Evolutionary conservation across 192 early-diverging fungal genomes (phyloP), one percentile per base, ranked within the genome.

Genomic region (Coemansia sp.): DNA sequence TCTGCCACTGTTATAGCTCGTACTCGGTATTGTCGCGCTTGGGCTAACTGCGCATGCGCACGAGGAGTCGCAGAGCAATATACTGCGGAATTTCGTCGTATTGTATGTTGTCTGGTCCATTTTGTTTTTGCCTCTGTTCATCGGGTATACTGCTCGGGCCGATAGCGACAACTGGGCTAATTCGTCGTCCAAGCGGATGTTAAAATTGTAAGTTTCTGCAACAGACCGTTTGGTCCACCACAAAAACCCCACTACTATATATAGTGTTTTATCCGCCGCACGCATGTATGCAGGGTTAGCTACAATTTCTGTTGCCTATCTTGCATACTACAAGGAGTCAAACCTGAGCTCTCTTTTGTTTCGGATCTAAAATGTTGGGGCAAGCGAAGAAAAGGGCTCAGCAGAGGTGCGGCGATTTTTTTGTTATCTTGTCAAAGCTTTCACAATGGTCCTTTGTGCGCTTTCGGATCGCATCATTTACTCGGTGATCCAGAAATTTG

Each of bases 121-220:
- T 20, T 39, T 91, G 36, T 81, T 82, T 20, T 84, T 85, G 39
- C 92, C 92, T 33, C 84, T 94, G 18, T 86, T 85, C 30, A 62
- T 90, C 33, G 87, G 83, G 64, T 78, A 84, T 36, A 83, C 20
- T 59, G 7, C 57, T 36, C 57, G 57, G 12, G 26, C 57, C 34
- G 57, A 59, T 18, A 38, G 34, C 34, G 57, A 59, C 57, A 62
- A 45, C 60, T 45, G 60, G 39, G 34, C 24, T 5, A 18, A 62
- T 62, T 62, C 60, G 41, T 36, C 60, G 60, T 20, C 43, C 35
- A 59, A 59, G n/a, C 30, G 35, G 57, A 59, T 59, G 57, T 26
- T 59, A 10, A 59, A 59, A 59, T 7, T 10, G 57, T 59, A 59
- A 59, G 57, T 59, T 18, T 9, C 35, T 35, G 18, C n/a, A 38